Conservation (phyloP, 768 basidiomycete genomes). For the Strobilomyces echinocephalus region DNA sequence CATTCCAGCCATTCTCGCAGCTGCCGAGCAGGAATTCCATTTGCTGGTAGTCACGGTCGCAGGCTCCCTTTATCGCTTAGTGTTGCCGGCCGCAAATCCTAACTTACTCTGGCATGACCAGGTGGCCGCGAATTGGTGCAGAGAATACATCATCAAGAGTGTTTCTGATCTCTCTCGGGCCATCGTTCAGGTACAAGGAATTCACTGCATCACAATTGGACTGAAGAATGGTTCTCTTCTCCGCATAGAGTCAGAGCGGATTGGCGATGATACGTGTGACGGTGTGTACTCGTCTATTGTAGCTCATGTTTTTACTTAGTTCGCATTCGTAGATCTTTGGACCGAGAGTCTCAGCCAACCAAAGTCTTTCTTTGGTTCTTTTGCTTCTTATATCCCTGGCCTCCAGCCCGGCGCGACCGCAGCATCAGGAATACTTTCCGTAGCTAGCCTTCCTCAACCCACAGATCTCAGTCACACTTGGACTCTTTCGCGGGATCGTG, state of each 20-base stretch:
- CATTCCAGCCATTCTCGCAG: conserved; percentile 59
- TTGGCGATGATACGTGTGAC: conserved; percentile 49
- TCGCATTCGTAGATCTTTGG: conserved; percentile 56
- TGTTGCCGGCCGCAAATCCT: conserved; percentile 54
- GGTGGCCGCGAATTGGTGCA: conserved; percentile 50
- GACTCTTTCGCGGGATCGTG: conserved; percentile 84
- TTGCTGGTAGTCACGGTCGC: conserved; percentile 62
- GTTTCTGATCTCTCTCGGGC: conserved; percentile 39
- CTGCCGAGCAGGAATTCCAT: conserved; percentile 48
- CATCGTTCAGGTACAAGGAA: conserved; percentile 62
- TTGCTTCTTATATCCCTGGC: conserved; percentile 61
- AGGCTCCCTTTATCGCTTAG: conserved; percentile 70
- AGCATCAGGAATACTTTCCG: conserved; percentile 60
- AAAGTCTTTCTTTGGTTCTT: conserved; percentile 59
- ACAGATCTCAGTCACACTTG: conserved; percentile 72
- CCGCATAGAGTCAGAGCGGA: conserved; percentile 61
- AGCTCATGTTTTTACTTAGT: conserved; percentile 7
- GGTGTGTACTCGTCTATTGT: conserved; percentile 41
- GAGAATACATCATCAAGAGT: conserved; percentile 64
- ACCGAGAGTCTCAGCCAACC: conserved; percentile 60
- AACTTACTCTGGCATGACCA: conserved; percentile 57
- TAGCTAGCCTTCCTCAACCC: conserved; percentile 70
- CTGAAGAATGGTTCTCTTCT: conserved; percentile 60
- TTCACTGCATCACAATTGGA: conserved; percentile 60
- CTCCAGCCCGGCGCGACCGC: conserved; percentile 43